These are phyloP conservation scores for Plantago ovata DNA, from an alignment of 257 asterid species.

Conservation along the genomic window DNA sequence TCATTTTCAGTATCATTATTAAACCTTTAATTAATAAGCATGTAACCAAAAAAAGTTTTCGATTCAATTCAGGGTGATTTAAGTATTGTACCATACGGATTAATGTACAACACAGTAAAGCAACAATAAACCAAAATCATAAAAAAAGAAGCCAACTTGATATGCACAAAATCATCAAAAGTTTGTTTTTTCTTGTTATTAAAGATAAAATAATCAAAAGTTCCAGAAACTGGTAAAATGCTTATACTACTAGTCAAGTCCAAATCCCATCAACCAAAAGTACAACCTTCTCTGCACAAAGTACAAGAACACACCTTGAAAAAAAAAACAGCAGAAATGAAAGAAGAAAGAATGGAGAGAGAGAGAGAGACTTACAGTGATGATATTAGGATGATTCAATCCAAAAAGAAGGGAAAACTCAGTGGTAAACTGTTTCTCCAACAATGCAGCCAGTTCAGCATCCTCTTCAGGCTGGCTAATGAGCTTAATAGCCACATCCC, in stretches of 20 bases:
- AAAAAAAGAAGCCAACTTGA: too few species aligned
- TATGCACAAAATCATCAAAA: too few species aligned
- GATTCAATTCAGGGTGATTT: too few species aligned
- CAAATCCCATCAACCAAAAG: slow-evolving; percentile 18
- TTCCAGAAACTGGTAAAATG: neutral
- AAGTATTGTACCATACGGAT: too few species aligned
- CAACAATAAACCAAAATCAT: too few species aligned
- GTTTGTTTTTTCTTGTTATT: too few species aligned
- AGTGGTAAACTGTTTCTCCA: slow-evolving; percentile 85
- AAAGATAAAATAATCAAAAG: neutral
- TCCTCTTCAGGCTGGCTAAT: slow-evolving; percentile 97
- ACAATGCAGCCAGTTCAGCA: slow-evolving; percentile 79
- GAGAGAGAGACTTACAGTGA: slow-evolving; percentile 48
- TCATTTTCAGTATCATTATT: too few species aligned
- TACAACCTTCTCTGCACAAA: slow-evolving; percentile 6
- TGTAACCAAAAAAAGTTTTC: too few species aligned
- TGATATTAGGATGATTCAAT: slow-evolving; percentile 83
- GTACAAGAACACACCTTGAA: neutral
- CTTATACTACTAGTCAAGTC: slow-evolving; percentile 7
- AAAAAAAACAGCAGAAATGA: too few species aligned
- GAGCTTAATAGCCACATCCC: slow-evolving; percentile 90
- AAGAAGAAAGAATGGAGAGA: too few species aligned
- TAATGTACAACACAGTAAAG: too few species aligned
- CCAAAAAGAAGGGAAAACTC: slow-evolving; percentile 84
- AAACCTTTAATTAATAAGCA: too few species aligned